Conservation (phyloP, 306 rosid species). For the Luffa aegyptiaca region DNA sequence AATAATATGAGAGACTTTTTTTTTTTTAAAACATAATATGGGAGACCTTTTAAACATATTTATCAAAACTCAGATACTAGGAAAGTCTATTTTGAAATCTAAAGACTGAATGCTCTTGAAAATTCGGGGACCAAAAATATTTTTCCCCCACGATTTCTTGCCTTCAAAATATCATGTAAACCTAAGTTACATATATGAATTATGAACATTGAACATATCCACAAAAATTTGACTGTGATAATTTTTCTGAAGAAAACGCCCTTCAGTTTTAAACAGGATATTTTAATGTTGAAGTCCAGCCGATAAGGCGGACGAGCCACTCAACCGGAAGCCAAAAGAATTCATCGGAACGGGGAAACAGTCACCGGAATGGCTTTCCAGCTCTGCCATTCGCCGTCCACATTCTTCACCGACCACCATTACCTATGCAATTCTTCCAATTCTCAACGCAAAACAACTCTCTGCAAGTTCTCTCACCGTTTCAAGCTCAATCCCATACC, state of each 20-base stretch:
- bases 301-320: conserved; percentile 19
- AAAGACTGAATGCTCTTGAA: no score
- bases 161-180: no score
- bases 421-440: conserved; percentile 17
- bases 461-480: conserved; percentile 14
- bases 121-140: no score
- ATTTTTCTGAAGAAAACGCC: neutral
- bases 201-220: no score
- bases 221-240: no score
- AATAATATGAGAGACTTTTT: no score
- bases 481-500: conserved; percentile 17
- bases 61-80: no score
- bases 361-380: conserved; percentile 50
- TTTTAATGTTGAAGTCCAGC: neutral
- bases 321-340: neutral
- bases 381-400: conserved; percentile 46
- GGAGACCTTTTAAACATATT: no score
- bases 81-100: no score
- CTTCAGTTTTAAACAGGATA: neutral
- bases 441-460: conserved; percentile 17
- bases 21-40: no score
- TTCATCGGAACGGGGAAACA: neutral
- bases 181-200: no score
- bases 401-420: conserved; percentile 41
- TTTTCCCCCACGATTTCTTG: no score